Base-by-base conservation (phyloP, 495 filamentous ascomycete genomes). In the Podospora didyma region DNA sequence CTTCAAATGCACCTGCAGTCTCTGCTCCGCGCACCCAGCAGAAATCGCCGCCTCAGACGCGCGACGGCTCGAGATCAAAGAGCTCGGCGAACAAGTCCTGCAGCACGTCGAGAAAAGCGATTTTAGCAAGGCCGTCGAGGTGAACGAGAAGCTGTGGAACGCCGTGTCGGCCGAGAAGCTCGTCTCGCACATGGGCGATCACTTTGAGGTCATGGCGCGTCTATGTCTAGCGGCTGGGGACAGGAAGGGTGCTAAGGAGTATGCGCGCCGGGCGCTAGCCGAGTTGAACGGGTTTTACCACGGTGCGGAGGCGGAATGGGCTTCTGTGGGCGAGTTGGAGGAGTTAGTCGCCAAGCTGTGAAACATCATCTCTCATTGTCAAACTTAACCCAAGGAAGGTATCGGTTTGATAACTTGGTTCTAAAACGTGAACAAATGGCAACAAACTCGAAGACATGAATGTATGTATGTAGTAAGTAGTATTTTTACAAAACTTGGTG, bases 1-100 rank as follows among this genome's bases (percentile, higher is more conserved):
- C 17, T 73, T 73, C 59, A 62, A 56, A 19, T 73, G 71, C 59
- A 65, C 59, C 11, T 73, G 71, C 52, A 34, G 57, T 9, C 61
- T 73, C 3, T 73, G 71, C 57, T 51, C 64, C 16, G 62, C 62
- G 11, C 63, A 66, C 1, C 26, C 60, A 0, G 19, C 55, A 4
- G 54, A 54, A 0, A 53, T 63, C 0, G 59, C 58, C 1, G 54
- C 45, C 2, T 71, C 69, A 0, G 71, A 73, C 55, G 46, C 23
- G 3, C 65, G 65, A 14, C 62, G 71, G 12, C 23, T 22, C 16
- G 57, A 54, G 21, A 58, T 73, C n/a, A 51, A 59, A 12, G 51
- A 57, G 0, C 52, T 71, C 6, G 61, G 67, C 0, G 55, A 53
- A 3, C 51, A 63, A 34, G 59, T 71, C 9, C 35, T 71, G 20